These are phyloP conservation scores for Protostelium mycophagum DNA, from an alignment of 78 protist genomes.

Conservation along the genomic window DNA sequence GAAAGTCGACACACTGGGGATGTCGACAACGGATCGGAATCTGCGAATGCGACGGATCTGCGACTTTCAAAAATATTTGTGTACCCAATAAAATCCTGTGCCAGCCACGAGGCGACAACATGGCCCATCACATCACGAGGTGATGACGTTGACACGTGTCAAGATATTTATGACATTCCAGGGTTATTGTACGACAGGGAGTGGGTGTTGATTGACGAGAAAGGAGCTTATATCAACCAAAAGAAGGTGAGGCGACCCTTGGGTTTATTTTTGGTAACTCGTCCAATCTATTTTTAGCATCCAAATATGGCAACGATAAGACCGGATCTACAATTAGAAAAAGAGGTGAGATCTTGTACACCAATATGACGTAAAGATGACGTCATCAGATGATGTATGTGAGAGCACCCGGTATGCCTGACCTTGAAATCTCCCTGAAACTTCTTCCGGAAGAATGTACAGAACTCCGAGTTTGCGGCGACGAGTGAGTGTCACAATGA, in stretches of 20 bases:
- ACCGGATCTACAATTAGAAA: neutral
- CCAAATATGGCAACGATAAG: neutral
- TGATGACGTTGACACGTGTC: neutral
- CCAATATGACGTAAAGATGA: no score
- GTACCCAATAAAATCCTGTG: conserved; percentile 74
- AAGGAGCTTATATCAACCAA: conserved; percentile 43
- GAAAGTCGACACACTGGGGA: neutral
- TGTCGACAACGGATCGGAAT: neutral
- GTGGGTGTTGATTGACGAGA: conserved; percentile 63
- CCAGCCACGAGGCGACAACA: conserved; percentile 18
- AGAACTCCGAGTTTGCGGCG: conserved; percentile 56
- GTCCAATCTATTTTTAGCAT: no score
- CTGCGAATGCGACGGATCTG: neutral
- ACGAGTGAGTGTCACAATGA: conserved; percentile 40
- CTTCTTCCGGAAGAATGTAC: conserved; percentile 18
- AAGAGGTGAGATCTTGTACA: neutral
- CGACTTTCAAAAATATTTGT: conserved; percentile 30
- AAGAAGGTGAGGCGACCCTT: conserved; percentile 38
- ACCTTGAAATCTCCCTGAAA: conserved; percentile 18
- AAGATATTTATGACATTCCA: conserved; percentile 8
- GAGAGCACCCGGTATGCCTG: conserved; percentile 41
- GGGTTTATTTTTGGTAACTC: conserved; percentile 15
- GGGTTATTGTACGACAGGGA: conserved; percentile 64
- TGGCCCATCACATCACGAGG: conserved; percentile 29
- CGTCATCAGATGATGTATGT: conserved; percentile 1